Evolutionary conservation across 2,329 filamentous ascomycete species (phyloP).

Genomic region (Fusarium dimerum): DNA sequence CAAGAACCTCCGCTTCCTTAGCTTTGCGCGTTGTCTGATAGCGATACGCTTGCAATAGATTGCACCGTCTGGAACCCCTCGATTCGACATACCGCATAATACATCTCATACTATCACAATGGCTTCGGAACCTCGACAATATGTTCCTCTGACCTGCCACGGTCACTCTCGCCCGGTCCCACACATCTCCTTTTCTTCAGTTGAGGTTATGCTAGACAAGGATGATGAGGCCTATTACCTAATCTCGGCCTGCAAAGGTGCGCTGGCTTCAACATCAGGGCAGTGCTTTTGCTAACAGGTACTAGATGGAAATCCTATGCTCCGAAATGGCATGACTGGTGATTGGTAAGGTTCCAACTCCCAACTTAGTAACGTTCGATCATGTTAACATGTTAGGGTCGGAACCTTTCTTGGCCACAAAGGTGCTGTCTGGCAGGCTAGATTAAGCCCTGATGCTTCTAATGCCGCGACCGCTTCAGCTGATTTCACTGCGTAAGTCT

Average conservation of each 20-base stretch:
- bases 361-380: not conserved
- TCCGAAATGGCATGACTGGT: constrained; percentile 91
- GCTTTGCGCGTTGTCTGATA: not conserved
- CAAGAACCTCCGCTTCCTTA: not conserved
- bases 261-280: constrained; percentile 16
- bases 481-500: constrained; percentile 85
- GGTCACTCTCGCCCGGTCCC: constrained; percentile 91
- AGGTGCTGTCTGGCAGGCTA: constrained; percentile 94
- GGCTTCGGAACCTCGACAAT: constrained; percentile 50
- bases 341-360: constrained; percentile 66
- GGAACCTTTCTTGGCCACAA: constrained; percentile 98
- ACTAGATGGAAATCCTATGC: constrained; percentile 95
- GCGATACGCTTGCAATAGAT: constrained; percentile 1
- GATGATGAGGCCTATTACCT: constrained; percentile 87
- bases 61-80: not conserved
- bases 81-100: too few relatives aligned
- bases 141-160: constrained; percentile 90
- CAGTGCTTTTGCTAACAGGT: constrained; percentile 23
- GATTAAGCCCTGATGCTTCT: constrained; percentile 83
- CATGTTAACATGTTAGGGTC: constrained; percentile 62
- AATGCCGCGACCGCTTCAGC: constrained; percentile 92
- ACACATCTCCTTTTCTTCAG: constrained; percentile 84
- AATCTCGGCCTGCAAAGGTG: constrained; percentile 90
- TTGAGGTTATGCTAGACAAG: constrained; percentile 45
- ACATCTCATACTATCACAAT: constrained; percentile 25